Evolutionary conservation across 2,329 filamentous ascomycete genomes (phyloP), one percentile per base, ranked within the genome.

Genomic region (Colletotrichum neosansevieriae): DNA sequence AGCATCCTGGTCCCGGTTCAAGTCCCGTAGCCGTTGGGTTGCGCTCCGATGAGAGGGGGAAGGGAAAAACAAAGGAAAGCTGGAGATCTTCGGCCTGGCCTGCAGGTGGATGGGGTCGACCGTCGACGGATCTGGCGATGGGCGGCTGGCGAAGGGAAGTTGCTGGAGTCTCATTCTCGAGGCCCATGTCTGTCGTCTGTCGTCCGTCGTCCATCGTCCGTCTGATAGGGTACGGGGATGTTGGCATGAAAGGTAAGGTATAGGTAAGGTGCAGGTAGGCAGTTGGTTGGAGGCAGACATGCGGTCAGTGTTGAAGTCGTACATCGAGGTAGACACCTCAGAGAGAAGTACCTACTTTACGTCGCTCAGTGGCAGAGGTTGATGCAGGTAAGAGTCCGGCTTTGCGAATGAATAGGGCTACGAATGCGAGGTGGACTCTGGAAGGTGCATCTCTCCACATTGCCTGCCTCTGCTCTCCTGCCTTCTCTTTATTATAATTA

Each of bases 91-190:
- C 53, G 21, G 19, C n/a, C 17, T 29, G 53, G 53, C 34, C 53
- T 57, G 29, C 57, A 40, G 57, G 54, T 34, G 54, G 40, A 45
- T 58, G 6, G 44, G 24, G 57, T 50, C 29, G n/a, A n/a, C n/a
- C n/a, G n/a, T n/a, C n/a, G 4, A 34, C 21, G 32, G 57, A 38
- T 59, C 57, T 49, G 44, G n/a, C n/a, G n/a, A n/a, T n/a, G n/a
- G n/a, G n/a, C n/a, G 29, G 21, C 34, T 12, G n/a, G 17, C 24
- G 50, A 36, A n/a, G 11, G 29, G 32, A 11, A 10, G 32, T 32
- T n/a, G 50, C n/a, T 29, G 29, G 17, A 32, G 17, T 38, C n/a
- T 34, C 21, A 24, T 11, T 54, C 12, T 54, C 50, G n/a, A 19
- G 19, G 19, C 29, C 49, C 7, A 29, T 3, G 29, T 7, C 29